Conservation (phyloP, 176 grass and related monocot species). For the Cenchrus americanus region DNA sequence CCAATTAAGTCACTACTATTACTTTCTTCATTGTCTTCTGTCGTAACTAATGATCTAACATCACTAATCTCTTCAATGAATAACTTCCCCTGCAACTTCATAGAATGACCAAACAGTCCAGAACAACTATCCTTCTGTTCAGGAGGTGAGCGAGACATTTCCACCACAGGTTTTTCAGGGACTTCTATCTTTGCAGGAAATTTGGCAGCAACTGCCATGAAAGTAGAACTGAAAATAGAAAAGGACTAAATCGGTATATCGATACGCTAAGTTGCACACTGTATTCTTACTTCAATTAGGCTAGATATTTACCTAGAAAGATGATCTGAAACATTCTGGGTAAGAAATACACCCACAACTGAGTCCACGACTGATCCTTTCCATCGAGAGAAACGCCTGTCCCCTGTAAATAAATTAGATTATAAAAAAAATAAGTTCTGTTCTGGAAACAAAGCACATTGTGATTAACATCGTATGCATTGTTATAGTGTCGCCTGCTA, state of each 20-base stretch:
- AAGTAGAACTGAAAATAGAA: conserved; percentile 67
- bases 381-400: conserved; percentile 86
- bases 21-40: conserved; percentile 68
- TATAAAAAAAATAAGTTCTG: conserved; percentile 28
- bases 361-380: conserved; percentile 95
- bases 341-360: conserved; percentile 91
- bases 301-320: conserved; percentile 72
- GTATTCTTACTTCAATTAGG: conserved; percentile 28
- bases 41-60: conserved; percentile 45
- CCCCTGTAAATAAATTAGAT: conserved; percentile 58
- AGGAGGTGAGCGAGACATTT: conserved; percentile 33
- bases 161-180: conserved; percentile 27
- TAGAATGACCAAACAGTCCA: conserved; percentile 49
- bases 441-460: conserved; percentile 23
- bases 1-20: conserved; percentile 61
- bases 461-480: conserved; percentile 14
- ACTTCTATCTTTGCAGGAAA: conserved; percentile 57
- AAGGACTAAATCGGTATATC: not conserved
- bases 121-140: conserved; percentile 49
- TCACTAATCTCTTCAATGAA: conserved; percentile 61
- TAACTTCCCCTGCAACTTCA: conserved; percentile 59
- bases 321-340: conserved; percentile 94
- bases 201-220: conserved; percentile 77
- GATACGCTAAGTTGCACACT: conserved; percentile 11
- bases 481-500: conserved; percentile 2